Base-by-base conservation (phyloP, 164 flowering plant genomes). In the Umbellularia californica region DNA sequence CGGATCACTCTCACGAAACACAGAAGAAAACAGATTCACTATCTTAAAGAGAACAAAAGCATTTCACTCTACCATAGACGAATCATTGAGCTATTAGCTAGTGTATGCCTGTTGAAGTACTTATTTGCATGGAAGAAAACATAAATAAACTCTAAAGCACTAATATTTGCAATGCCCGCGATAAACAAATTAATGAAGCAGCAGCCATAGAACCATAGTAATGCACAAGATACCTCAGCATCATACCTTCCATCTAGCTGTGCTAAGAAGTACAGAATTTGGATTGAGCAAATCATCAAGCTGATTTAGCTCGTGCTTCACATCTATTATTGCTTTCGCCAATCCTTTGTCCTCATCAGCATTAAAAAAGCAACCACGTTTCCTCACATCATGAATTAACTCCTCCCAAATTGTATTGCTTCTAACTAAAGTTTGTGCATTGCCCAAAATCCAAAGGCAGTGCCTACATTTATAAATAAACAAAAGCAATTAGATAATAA, bases 241-340 rank as follows among this genome's bases (percentile, higher is more conserved):
- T 20, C 50, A 27, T 78, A 94, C 98, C 93, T 92, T 89, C 98
- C 98, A 94, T 74, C 76, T 86, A 20, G 87, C 81, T 47, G 23
- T 80, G 72, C 69, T 79, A 78, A 92, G 88, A 73, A 90, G 83
- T 41, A 79, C 11, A 74, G 93, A 89, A 67, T 85, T 83, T 11
- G 70, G 81, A 25, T 82, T 81, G 0, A 94, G 87, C 77, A 90
- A 82, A 78, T 92, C 90, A 71, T 90, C 93, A 65, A 91, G 80
- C 68, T 92, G 86, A 73, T 90, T 81, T 27, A 88, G 81, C 78
- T 90, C 90, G 75, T 85, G 81, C 83, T 88, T 90, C 51, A 81
- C 85, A 66, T 88, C 35, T 30, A 81, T 17, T 58, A 83, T 81
- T 28, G 84, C 86, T 71, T 77, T 65, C 10, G 80, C 81, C 63